A percentile compares a stretch with the other conserved stretches of the same genome.
These are phyloP conservation scores for Hypoxylon fragiforme DNA, from an alignment of 495 filamentous ascomycete genomes.

Conservation along the genomic window DNA sequence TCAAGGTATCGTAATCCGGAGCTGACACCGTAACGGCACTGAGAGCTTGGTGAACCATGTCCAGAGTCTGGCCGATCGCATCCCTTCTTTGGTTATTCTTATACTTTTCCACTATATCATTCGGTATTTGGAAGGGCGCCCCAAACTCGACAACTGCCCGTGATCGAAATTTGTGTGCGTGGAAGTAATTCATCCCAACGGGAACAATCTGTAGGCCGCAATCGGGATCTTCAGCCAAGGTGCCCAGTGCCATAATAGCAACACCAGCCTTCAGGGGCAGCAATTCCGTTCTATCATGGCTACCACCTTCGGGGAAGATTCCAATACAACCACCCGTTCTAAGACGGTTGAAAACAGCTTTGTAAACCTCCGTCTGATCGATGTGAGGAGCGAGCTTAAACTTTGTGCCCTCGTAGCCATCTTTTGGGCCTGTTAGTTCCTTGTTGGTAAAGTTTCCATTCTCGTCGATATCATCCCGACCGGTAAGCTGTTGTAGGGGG, in stretches of 20 bases:
- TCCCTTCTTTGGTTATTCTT: conserved; percentile 79
- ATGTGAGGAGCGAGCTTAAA: conserved; percentile 93
- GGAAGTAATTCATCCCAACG: conserved; percentile 99
- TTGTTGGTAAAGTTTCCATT: conserved; percentile 54
- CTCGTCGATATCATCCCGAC: conserved; percentile 67
- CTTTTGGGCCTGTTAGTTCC: conserved; percentile 54
- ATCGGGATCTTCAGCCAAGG: conserved; percentile 82
- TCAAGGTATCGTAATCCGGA: conserved; percentile 95
- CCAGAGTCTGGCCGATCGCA: conserved; percentile 78
- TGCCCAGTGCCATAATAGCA: conserved; percentile 95
- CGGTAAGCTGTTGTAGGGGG: conserved; percentile 77
- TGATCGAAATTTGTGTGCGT: conserved; percentile 97
- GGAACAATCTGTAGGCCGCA: conserved; percentile 98
- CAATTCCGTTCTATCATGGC: conserved; percentile 92
- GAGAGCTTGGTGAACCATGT: conserved; percentile 82
- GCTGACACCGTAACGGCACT: conserved; percentile 88
- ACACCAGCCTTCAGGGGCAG: conserved; percentile 97
- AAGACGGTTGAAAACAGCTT: conserved; percentile 84
- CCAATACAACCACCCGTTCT: conserved; percentile 86
- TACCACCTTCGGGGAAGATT: conserved; percentile 97
- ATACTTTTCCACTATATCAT: conserved; percentile 82
- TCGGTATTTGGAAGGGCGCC: conserved; percentile 77
- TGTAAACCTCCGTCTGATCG: conserved; percentile 89
- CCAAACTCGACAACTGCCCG: conserved; percentile 97
- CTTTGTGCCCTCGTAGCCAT: conserved; percentile 73